phyloP scores from a whole-genome alignment of 495 filamentous ascomycete species.

The Lichenothelia convexa region DNA sequence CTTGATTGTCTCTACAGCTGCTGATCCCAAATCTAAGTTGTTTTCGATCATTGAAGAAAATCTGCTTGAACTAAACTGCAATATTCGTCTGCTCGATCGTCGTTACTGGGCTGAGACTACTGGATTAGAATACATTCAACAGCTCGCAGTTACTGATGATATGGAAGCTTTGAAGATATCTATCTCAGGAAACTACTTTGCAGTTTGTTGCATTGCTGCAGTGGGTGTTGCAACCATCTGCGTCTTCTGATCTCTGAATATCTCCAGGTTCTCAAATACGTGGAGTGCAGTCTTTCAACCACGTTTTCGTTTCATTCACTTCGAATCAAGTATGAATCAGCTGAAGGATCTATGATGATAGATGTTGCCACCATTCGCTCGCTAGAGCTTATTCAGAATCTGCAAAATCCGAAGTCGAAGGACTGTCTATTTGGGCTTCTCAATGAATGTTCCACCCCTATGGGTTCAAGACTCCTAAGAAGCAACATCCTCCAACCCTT shows the following conservation, averaged over 20 bases:
- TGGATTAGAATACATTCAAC: constrained; percentile 62
- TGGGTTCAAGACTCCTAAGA: constrained; percentile 66
- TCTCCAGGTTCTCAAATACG: constrained; percentile 56
- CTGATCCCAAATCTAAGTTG: constrained; percentile 55
- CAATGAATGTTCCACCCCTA: constrained; percentile 70
- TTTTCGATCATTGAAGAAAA: constrained; percentile 55
- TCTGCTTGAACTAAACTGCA: constrained; percentile 38
- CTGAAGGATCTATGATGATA: constrained; percentile 86
- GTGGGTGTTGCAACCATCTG: constrained; percentile 29
- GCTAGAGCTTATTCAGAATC: constrained; percentile 79
- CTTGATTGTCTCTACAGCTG: constrained; percentile 51
- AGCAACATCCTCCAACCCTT: constrained; percentile 81
- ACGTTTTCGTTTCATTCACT: constrained; percentile 61
- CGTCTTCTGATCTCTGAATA: constrained; percentile 1
- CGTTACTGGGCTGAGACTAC: constrained; percentile 75
- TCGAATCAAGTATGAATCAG: constrained; percentile 71
- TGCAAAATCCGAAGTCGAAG: constrained; percentile 54
- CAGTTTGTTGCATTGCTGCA: constrained; percentile 73
- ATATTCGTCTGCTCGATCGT: constrained; percentile 51
- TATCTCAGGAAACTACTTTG: constrained; percentile 73
- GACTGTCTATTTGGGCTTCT: constrained; percentile 68
- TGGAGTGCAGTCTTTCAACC: constrained; percentile 45
- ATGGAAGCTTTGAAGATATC: constrained; percentile 60
- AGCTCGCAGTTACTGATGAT: constrained; percentile 58
- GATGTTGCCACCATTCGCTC: constrained; percentile 70